Base-by-base conservation (phyloP, 1,284 basidiomycete genomes). In the Mycena citricolor region DNA sequence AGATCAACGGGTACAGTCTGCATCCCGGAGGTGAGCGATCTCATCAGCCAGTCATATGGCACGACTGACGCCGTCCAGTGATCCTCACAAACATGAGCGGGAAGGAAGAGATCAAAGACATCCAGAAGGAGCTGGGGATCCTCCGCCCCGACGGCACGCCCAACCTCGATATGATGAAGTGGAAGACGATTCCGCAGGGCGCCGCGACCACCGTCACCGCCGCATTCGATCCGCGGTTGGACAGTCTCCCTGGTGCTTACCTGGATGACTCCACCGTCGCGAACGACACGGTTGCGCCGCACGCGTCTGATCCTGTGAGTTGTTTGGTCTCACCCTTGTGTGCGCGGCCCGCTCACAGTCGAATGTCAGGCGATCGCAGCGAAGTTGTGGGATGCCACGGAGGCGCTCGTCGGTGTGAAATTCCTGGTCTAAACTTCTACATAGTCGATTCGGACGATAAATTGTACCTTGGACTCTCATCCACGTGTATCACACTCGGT, bases 201-300 rank as follows among this genome's bases (percentile, higher is more conserved):
- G 29, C 29, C 22, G 29, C 29, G 5, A 42, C 39, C 14, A 47
- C 25, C 5, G 26, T 47, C 4, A 39, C 29, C 14, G 39, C 44
- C 10, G 39, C 44, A 13, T 49, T 49, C 22, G 42, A 49, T 24
- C 26, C 47, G 3, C 25, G 42, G 0, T 21, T 49, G 16, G 14
- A 25, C 8, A 38, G 43, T 42, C 4, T 19, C 12, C 32, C 42
- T 19, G 37, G 47, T 4, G 38, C 37, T 4, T 49, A 40, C 20
- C 26, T 49, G 2, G 0, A 2, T 17, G 38, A 49, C 31, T 31
- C 22, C n/a, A 12, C 2, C 5, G 42, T 29, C 2, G 42, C 47
- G 8, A 49, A 30, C 16, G 42, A 36, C 4, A 7, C 13, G 7
- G 22, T 42, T 8, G 34, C 34, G 10, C 21, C 45, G 23, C 40